Evolutionary conservation across 495 filamentous ascomycete species (phyloP), one percentile per base, ranked within the genome.

Genomic region (Neohortaea acidophila): DNA sequence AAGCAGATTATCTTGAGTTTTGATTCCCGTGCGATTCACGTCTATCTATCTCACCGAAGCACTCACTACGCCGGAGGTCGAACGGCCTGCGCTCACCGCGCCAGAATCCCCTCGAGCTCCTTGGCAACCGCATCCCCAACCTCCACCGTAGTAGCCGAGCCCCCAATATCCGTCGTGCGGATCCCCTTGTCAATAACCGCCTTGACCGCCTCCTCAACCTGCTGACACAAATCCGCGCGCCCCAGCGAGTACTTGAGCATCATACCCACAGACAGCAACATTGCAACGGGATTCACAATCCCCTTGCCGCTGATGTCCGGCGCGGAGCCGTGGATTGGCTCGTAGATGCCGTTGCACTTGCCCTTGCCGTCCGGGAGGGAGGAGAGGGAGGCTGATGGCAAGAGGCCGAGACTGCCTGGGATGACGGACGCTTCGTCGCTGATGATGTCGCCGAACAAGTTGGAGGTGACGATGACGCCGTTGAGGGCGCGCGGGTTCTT

Each of bases 361-460:
- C 65, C 62, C 63, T 78, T 77, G 11, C 73, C 75, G 63, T 93
- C 86, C 1, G 89, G 89, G 31, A 91, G 74, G 15, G 80, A 84
- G 34, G 74, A 79, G 58, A 97, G 62, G 59, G 79, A 86, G 5
- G 89, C 89, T 59, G 79, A 86, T 8, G 89, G 89, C 55, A 93
- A 63, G 49, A 97, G 59, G 3, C 89, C 89, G 53, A 97, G 72
- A 41, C 76, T 84, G 2, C 89, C 89, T 6, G 87, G 84, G 48
- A 97, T 96, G 21, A 94, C 89, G 56, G 80, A 87, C 6, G 89
- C 87, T 70, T 97, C 89, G 55, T 97, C 89, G 52, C 69, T 79
- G 53, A 97, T 85, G 56, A 97, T 97, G 59, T 97, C 89, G 43
- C 89, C 89, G 55, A 93, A 94, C 45, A 97, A 55, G 59, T 97